Base-by-base conservation (phyloP, 768 basidiomycete genomes). In the Peribolospora baueri region DNA sequence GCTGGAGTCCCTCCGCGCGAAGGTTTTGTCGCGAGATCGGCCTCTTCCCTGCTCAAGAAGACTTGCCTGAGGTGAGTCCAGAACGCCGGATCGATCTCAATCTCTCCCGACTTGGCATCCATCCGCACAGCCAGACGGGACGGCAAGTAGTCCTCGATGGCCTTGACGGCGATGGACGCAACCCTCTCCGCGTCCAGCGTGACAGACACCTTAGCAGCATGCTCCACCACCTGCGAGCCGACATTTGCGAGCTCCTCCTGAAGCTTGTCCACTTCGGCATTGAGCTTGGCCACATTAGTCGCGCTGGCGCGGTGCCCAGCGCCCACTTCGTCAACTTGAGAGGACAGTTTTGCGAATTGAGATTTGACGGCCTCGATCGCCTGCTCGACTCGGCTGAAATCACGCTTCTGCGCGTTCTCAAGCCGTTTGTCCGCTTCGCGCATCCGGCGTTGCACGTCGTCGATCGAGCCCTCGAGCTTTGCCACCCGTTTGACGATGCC, bases 41-140 rank as follows among this genome's bases (percentile, higher is more conserved):
- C 45, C 36, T 59, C 61, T 45, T 59, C 59, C 54, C 62, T 60
- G 49, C 62, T 63, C 37, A 63, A 63, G 57, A 72, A 64, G 7
- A 69, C 67, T 45, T 63, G 65, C 55, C 66, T 65, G 57, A 72
- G 63, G 52, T 69, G 65, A 13, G 59, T 61, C 70, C 70, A 72
- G 65, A 72, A 71, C 14, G 57, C 55, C 5, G 70, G 70, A 47
- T 70, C 68, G 54, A 71, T 63, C 14, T 62, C 64, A 41, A 67
- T 56, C 6, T 62, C 53, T 13, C 63, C 64, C 11, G 58, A 64
- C 48, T 60, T 56, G 5, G 54, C 53, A 40, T 66, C 61, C 40
- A 63, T 48, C 40, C 54, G 49, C 36, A 70, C 65, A 1, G 69
- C 70, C 48, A 72, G 57, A n/a, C 58, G 54, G n/a, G 62, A 53